These are phyloP conservation scores for Ophiostoma triangulosporum DNA, from an alignment of 2,329 filamentous ascomycete genomes.

Conservation along the genomic window DNA sequence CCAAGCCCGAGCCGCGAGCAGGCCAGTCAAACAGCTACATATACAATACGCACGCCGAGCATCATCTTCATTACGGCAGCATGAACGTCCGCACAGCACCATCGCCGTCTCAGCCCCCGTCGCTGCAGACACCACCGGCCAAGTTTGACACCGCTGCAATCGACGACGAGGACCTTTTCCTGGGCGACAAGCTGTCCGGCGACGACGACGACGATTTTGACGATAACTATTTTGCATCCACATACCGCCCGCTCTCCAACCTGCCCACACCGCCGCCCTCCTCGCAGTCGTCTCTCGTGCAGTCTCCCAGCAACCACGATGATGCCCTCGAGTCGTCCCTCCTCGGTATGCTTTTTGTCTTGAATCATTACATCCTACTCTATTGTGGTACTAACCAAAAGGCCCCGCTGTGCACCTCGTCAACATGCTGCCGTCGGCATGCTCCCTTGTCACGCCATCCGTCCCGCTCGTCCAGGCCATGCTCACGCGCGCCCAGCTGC, in stretches of 20 bases:
- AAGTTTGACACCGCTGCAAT: background rate
- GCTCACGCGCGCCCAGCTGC: slow-evolving; percentile 41
- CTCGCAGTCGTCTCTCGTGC: background rate
- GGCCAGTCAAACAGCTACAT: background rate
- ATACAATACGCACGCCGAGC: too few species aligned
- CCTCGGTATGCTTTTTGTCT: slow-evolving; percentile 20
- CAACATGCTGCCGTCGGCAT: slow-evolving; percentile 50
- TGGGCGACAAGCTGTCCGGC: background rate
- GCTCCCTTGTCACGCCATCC: slow-evolving; percentile 45
- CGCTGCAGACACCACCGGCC: background rate
- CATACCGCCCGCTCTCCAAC: slow-evolving; percentile 54
- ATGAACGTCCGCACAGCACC: background rate
- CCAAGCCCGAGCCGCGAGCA: background rate
- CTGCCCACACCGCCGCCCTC: slow-evolving; percentile 48
- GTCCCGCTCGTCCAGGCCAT: slow-evolving; percentile 46
- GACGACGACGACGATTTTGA: slow-evolving; percentile 36
- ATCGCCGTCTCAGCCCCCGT: background rate
- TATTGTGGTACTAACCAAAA: slow-evolving; percentile 18
- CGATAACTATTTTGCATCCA: slow-evolving; percentile 40
- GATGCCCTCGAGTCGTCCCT: slow-evolving; percentile 8
- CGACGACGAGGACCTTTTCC: slow-evolving; percentile 8
- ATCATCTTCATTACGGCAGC: too few species aligned
- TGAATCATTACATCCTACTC: slow-evolving; percentile 1
- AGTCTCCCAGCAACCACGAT: slow-evolving; percentile 12
- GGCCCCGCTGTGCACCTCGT: slow-evolving; percentile 53